Base-by-base conservation (phyloP, 2,329 filamentous ascomycete genomes). In the Neonectria ditissima region DNA sequence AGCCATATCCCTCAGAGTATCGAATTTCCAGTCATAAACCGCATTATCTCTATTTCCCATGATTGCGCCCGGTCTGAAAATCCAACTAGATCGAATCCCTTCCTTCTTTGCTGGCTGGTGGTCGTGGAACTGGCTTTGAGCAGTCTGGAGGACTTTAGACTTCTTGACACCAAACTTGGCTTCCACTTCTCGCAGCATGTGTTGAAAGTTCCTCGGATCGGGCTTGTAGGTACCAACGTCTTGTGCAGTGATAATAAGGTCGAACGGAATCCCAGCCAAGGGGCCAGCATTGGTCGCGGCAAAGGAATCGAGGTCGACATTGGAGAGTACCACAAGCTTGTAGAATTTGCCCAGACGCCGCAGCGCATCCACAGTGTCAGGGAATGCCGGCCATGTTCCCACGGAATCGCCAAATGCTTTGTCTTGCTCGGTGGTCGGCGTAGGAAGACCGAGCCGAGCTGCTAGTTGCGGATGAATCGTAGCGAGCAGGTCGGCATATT, bases 141-240 rank as follows among this genome's bases (percentile, higher is more conserved):
- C 91, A 24, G 89, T 89, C 77, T 91, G 87, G 59, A 91, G 73
- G 5, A 93, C 81, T 70, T 87, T 76, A 0, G 79, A 78, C 68
- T 86, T 87, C 55, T 81, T 78, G 0, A 90, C 75, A 0, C 86
- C 87, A 69, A 91, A 87, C n/a, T 83, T 81, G 1, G 78, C 71
- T 70, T 84, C 64, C 2, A 87, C 84, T 51, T 85, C 79, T 11
- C 79, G 75, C 5, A 92, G 74, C 82, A 93, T 82, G 73, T 89
- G 88, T 59, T 87, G 82, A 62, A 93, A 93, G 66, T 93, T 92
- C 55, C 80, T 78, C 30, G 80, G 71, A 68, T 89, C 83, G 0
- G 91, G 91, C 78, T 93, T 94, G 74, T 93, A 93, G 14, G 83
- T 85, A 0, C 91, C 90, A 28, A 93, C 86, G 43, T 92, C 88